A percentile compares a stretch with the other conserved stretches of the same genome.
phyloP scores from a whole-genome alignment of 2,329 filamentous ascomycete species.

The Ophiosphaerella korrae region DNA sequence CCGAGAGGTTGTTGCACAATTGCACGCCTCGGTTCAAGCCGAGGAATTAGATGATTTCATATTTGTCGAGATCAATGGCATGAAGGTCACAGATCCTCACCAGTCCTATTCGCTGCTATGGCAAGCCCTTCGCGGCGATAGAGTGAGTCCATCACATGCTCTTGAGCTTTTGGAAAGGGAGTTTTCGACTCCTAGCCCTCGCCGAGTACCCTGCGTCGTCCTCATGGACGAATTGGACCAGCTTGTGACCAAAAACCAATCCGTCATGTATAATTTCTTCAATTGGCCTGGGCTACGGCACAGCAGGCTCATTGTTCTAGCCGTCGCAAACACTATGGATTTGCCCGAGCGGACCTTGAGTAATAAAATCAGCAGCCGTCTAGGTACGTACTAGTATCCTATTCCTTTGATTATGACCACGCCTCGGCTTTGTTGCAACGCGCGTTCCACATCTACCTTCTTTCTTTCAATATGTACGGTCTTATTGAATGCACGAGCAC shows the following conservation, averaged over 20 bases:
- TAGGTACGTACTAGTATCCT: slow-evolving; percentile 42
- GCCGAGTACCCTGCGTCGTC: slow-evolving; percentile 92
- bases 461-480: slow-evolving; percentile 20
- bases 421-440: slow-evolving; percentile 16
- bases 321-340: slow-evolving; percentile 99
- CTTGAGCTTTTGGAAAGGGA: slow-evolving; percentile 89
- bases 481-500: slow-evolving; percentile 19
- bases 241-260: slow-evolving; percentile 95
- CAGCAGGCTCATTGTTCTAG: slow-evolving; percentile 91
- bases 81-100: slow-evolving; percentile 98
- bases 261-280: slow-evolving; percentile 99
- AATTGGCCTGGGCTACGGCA: slow-evolving; percentile 96
- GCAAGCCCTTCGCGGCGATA: slow-evolving; percentile 92
- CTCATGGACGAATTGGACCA: slow-evolving; percentile 99
- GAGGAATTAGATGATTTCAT: slow-evolving; percentile 98
- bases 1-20: slow-evolving; percentile 85
- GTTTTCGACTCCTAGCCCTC: slow-evolving; percentile 87
- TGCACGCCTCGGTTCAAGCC: slow-evolving; percentile 83
- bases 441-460: slow-evolving; percentile 4
- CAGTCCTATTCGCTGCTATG: slow-evolving; percentile 94
- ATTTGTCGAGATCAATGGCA: slow-evolving; percentile 98
- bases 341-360: slow-evolving; percentile 92
- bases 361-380: slow-evolving; percentile 95
- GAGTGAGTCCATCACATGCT: slow-evolving; percentile 89
- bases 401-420: slow-evolving; percentile 21